Conservation (phyloP, 352 stramenopile genomes). For the Lagenidium giganteum region DNA sequence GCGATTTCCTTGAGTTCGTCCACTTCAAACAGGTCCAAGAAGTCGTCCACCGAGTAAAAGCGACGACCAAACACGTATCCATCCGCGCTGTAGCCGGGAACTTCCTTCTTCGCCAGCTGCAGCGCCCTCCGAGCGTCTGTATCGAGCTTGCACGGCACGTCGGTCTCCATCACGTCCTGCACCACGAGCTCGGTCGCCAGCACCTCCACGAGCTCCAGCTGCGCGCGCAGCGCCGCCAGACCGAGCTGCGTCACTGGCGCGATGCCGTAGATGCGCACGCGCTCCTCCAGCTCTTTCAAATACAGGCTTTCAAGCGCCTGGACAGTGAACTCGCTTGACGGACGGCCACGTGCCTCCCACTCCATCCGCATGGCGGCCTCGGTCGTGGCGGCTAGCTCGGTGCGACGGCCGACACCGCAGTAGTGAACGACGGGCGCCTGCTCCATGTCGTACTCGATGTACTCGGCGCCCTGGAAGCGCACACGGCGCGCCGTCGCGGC, state of each 20-base stretch:
- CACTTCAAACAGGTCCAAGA: slow-evolving; percentile 37
- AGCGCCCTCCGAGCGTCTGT: slow-evolving; percentile 12
- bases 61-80: slow-evolving; percentile 62
- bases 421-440: slow-evolving; percentile 35
- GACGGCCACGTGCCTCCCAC: slow-evolving; percentile 26
- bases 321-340: background rate
- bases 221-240: slow-evolving; percentile 10
- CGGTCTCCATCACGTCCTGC: no score
- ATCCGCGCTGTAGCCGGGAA: slow-evolving; percentile 34
- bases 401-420: slow-evolving; percentile 11
- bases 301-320: slow-evolving; percentile 23
- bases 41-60: slow-evolving; percentile 51
- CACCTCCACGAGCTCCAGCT: slow-evolving; percentile 11
- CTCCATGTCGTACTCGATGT: slow-evolving; percentile 56
- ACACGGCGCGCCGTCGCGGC: slow-evolving; percentile 18
- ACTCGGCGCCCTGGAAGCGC: slow-evolving; percentile 42
- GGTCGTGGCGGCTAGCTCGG: background rate
- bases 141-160: slow-evolving; percentile 20
- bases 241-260: slow-evolving; percentile 35
- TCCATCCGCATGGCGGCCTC: slow-evolving; percentile 27
- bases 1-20: slow-evolving; percentile 36
- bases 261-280: slow-evolving; percentile 30
- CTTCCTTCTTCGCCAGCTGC: slow-evolving; percentile 36
- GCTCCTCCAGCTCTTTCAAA: slow-evolving; percentile 24
- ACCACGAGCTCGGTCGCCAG: no score